Base-by-base conservation (phyloP, 2,329 filamentous ascomycete species). In the Aureobasidium subglaciale region DNA sequence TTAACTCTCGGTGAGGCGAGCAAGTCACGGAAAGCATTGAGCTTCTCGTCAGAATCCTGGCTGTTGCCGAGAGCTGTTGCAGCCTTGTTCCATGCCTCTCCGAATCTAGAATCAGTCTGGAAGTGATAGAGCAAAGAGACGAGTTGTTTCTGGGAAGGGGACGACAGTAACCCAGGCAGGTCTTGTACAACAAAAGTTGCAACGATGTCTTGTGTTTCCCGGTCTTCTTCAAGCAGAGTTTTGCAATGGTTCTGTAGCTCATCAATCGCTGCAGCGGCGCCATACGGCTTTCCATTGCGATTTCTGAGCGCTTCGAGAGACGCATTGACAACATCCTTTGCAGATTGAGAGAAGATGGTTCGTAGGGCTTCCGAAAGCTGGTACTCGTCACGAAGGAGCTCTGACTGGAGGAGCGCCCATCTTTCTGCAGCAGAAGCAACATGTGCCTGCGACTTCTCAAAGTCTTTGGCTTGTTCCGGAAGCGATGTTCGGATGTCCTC, bases 391-490 rank as follows among this genome's bases (percentile, higher is more conserved):
- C 63, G 60, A 25, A 74, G 61, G 22, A 76, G 58, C 18, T 71
- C 68, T 42, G 67, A 61, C 59, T 76, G 75, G 9, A 90, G 70
- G 1, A 78, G 71, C 72, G 89, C 68, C 63, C 72, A 89, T 0
- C 87, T 83, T 42, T 77, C 75, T 0, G 85, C 84, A 63, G 87
- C 80, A 6, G 83, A 76, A 9, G 82, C 80, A 24, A 95, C 77
- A 37, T 76, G 75, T 49, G 82, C 78, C 66, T 96, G 90, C 0
- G 89, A 95, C 38, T 78, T 77, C 24, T 81, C 78, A 62, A 88
- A 88, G 16, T 90, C 87, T 59, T 86, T 86, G 0, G 90, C 90
- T 56, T 92, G 84, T 65, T 92, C 90, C 1, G 91, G 90, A 5
- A 88, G 78, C 0, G 90, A 95, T 5, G 82, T 81, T 54, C 84